These are phyloP conservation scores for Helotiales sp. DNA, from an alignment of 2,329 filamentous ascomycete genomes.

Conservation along the genomic window DNA sequence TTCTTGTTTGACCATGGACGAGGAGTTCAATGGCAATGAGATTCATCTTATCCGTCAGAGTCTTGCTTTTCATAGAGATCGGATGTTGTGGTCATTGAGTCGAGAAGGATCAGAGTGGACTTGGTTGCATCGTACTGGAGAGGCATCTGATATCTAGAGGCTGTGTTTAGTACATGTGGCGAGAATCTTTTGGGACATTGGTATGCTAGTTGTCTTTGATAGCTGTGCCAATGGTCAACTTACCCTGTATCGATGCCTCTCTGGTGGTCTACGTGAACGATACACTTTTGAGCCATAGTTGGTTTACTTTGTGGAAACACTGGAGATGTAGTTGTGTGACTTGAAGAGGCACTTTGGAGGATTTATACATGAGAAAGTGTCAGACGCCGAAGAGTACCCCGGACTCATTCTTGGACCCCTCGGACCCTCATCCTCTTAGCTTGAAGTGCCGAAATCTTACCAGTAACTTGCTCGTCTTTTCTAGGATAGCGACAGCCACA, in stretches of 20 bases:
- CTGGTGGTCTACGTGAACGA: constrained; percentile 54
- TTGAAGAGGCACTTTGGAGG: too few species aligned
- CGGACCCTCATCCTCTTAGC: too few species aligned
- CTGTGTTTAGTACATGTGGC: not conserved
- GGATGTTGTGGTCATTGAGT: constrained; percentile 56
- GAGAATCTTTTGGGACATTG: not conserved
- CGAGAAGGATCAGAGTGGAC: constrained; percentile 57
- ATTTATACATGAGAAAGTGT: not conserved
- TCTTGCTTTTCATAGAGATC: constrained; percentile 49
- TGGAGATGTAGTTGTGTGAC: not conserved
- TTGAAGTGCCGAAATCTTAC: not conserved
- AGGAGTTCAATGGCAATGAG: constrained; percentile 58
- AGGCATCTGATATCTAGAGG: constrained; percentile 25
- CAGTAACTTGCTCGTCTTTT: too few species aligned
- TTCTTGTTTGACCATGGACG: constrained; percentile 54
- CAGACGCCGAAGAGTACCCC: not conserved
- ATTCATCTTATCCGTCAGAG: constrained; percentile 51
- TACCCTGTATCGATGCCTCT: constrained; percentile 54
- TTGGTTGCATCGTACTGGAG: constrained; percentile 54
- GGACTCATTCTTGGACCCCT: too few species aligned
- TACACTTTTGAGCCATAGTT: constrained; percentile 43
- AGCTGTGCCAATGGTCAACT: constrained; percentile 20
- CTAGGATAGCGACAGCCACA: too few species aligned
- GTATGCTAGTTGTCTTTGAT: not conserved
- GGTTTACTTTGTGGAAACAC: too few species aligned